Evolutionary conservation across 192 early-diverging fungal genomes (phyloP).

Genomic region (Physocladia obscura): DNA sequence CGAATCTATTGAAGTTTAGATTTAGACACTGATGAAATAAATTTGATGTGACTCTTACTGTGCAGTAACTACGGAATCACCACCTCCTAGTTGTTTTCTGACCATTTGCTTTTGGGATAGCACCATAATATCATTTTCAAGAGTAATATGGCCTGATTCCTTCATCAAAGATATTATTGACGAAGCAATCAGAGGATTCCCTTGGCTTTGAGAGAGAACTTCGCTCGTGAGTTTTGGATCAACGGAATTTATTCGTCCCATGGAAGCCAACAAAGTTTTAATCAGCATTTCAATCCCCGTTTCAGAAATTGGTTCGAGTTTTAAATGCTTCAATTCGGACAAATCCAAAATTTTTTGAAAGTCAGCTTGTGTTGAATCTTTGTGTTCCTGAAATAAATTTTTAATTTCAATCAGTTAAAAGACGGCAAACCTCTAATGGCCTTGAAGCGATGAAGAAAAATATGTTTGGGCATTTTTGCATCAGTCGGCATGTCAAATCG

Average conservation of each 20-base stretch:
- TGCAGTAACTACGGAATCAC: not conserved
- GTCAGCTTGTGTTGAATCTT: not conserved
- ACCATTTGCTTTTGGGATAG: not conserved
- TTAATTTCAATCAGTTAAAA: not conserved
- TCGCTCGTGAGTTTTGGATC: conserved; percentile 1
- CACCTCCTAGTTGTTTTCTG: not conserved
- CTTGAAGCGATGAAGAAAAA: conserved; percentile 3
- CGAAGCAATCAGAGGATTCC: conserved; percentile 6
- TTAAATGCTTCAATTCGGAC: not conserved
- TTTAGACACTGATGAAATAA: not conserved
- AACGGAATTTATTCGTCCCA: not conserved
- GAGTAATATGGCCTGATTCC: not conserved
- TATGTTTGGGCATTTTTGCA: not conserved
- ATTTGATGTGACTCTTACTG: not conserved
- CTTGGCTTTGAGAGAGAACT: conserved; percentile 12
- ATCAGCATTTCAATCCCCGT: conserved; percentile 4
- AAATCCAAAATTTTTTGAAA: not conserved
- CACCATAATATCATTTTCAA: not conserved
- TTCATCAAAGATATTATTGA: not conserved
- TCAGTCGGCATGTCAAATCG: not conserved
- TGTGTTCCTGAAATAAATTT: conserved; percentile 1
- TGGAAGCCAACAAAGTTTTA: not conserved
- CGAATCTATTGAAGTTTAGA: not conserved
- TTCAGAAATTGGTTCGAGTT: not conserved
- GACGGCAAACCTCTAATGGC: not conserved